Evolutionary conservation across 441 rosid species (phyloP).

Genomic region (Gossypium davidsonii): DNA sequence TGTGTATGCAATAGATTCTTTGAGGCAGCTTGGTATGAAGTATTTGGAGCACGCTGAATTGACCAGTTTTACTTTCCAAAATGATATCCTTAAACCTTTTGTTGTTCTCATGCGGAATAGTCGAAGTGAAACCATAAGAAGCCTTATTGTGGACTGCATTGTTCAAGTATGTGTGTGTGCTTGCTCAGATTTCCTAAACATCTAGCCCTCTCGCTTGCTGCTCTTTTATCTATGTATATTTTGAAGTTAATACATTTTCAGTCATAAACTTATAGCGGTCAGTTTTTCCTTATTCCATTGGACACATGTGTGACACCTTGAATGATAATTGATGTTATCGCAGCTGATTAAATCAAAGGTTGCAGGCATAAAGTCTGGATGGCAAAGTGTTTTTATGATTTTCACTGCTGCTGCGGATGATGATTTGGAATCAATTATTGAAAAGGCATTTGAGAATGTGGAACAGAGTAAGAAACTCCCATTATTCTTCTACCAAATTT

Average conservation of each 20-base stretch:
- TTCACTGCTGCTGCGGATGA: constrained; percentile 98
- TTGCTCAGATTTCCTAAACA: constrained; percentile 19
- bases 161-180: constrained; percentile 64
- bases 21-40: constrained; percentile 97
- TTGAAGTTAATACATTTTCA: background rate
- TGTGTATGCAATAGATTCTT: constrained; percentile 98
- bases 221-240: background rate
- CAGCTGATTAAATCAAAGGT: constrained; percentile 99
- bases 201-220: background rate
- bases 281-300: background rate
- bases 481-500: constrained; percentile 16
- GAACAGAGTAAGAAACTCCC: constrained; percentile 67
- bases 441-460: constrained; percentile 97
- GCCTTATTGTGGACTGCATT: constrained; percentile 94
- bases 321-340: constrained; percentile 20
- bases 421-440: constrained; percentile 86
- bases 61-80: constrained; percentile 93
- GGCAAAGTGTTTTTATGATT: constrained; percentile 98
- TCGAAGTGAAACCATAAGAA: constrained; percentile 76
- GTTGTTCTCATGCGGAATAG: constrained; percentile 96
- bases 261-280: background rate
- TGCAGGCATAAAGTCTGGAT: constrained; percentile 97
- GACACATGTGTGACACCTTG: constrained; percentile 8
- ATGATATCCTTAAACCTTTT: constrained; percentile 97
- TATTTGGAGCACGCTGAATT: constrained; percentile 96